phyloP scores from a whole-genome alignment of 2,329 filamentous ascomycete species.

The Ploettnerulaceae sp. region DNA sequence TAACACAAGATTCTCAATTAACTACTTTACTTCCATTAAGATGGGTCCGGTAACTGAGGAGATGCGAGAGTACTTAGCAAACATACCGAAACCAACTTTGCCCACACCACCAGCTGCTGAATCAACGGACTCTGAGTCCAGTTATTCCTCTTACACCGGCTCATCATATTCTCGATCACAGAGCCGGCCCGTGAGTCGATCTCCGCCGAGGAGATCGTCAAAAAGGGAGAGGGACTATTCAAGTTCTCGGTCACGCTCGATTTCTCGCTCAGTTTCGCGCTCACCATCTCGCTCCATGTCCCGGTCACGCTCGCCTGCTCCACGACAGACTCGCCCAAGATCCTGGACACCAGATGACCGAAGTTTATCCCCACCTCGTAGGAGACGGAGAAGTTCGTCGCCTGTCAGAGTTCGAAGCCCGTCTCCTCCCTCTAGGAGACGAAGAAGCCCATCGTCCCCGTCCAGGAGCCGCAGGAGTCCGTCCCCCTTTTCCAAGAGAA shows the following conservation, averaged over 20 bases:
- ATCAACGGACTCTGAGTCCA: constrained; percentile 65
- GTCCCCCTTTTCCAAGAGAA: constrained; percentile 6
- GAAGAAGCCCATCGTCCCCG: constrained; percentile 2
- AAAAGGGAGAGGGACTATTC: constrained; percentile 9
- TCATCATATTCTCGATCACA: constrained; percentile 51
- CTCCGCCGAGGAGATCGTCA: constrained; percentile 8
- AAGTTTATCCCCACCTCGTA: constrained; percentile 2
- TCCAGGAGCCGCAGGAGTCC: constrained; percentile 4
- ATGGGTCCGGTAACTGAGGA: constrained; percentile 93
- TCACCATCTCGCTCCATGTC: constrained; percentile 12
- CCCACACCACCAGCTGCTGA: constrained; percentile 57
- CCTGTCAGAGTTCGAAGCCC: constrained; percentile 22
- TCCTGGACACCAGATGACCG: constrained; percentile 11
- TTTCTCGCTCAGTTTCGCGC: constrained; percentile 13
- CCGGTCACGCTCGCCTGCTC: constrained; percentile 22
- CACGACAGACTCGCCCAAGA: constrained; percentile 11
- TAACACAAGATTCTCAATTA: constrained; percentile 95
- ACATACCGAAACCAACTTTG: constrained; percentile 77
- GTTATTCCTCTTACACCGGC: constrained; percentile 70
- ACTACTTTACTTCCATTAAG: constrained; percentile 97
- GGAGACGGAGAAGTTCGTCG: constrained; percentile 13
- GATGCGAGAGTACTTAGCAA: constrained; percentile 87
- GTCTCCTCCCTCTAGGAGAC: constrained; percentile 4
- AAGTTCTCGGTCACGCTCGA: constrained; percentile 15
- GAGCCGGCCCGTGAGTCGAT: constrained; percentile 25